A percentile compares a stretch with the other conserved stretches of the same genome.
Conservation (phyloP, 257 asterid species). For the Ligustrum vulgare region DNA sequence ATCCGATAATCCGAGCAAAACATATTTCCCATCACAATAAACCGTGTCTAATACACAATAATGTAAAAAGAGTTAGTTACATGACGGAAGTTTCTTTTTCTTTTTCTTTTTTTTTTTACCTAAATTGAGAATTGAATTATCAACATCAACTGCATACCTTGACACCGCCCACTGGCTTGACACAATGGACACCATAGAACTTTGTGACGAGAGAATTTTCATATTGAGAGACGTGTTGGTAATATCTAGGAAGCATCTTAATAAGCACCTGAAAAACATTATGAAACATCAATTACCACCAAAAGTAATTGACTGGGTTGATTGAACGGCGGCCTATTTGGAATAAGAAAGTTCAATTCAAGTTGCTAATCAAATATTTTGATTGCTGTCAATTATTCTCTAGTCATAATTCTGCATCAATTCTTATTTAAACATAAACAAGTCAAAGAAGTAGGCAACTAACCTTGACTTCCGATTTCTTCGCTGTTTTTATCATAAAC, state of each 20-base stretch:
- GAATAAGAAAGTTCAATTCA: constrained; percentile 23
- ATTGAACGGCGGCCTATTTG: not conserved
- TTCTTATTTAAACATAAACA: constrained; percentile 2
- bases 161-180: constrained; percentile 62
- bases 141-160: constrained; percentile 41
- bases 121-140: constrained; percentile 1
- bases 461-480: constrained; percentile 75
- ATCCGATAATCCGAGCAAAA: constrained; percentile 93
- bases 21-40: constrained; percentile 93
- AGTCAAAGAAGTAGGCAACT: constrained; percentile 29
- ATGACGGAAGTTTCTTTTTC: not conserved
- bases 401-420: not conserved
- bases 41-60: constrained; percentile 60
- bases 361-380: not conserved
- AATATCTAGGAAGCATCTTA: constrained; percentile 68
- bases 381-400: not conserved
- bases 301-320: constrained; percentile 2
- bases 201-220: constrained; percentile 67
- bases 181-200: constrained; percentile 74
- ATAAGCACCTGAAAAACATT: constrained; percentile 58
- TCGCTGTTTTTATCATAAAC: constrained; percentile 68
- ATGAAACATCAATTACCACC: constrained; percentile 12
- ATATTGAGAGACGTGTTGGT: constrained; percentile 53
- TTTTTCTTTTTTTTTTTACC: no score
- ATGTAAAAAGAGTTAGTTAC: constrained; percentile 18